Evolutionary conservation across 1,284 basidiomycete genomes (phyloP).

Genomic region (Ceratobasidium sp.): DNA sequence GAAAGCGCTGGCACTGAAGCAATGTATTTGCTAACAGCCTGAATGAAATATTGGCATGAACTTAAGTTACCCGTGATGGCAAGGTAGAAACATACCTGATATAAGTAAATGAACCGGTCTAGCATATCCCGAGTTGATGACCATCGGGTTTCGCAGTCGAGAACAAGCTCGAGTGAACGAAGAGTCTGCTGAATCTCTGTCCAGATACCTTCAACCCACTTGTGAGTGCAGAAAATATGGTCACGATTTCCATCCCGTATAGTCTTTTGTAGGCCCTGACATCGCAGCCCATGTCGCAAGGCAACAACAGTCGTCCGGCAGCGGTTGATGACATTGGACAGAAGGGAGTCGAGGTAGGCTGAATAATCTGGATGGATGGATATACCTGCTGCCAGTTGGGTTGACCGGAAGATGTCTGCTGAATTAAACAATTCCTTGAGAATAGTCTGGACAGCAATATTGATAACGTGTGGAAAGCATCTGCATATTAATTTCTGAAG

Average conservation of each 20-base stretch:
- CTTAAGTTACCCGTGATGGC: neutral
- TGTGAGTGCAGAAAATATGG: constrained; percentile 7
- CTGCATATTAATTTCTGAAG: neutral
- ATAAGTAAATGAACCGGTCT: constrained; percentile 6
- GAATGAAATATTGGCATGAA: neutral
- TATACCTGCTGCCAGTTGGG: neutral
- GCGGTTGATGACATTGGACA: neutral
- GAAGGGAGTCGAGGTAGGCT: constrained; percentile 14
- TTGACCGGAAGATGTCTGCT: neutral
- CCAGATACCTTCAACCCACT: constrained; percentile 3
- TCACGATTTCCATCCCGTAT: constrained; percentile 8
- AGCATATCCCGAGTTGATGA: constrained; percentile 6
- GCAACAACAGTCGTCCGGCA: constrained; percentile 22
- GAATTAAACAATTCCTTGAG: neutral
- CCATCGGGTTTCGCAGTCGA: constrained; percentile 21
- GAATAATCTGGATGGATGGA: constrained; percentile 3
- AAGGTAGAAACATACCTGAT: neutral
- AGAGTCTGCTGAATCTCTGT: neutral
- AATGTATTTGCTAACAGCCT: constrained; percentile 24
- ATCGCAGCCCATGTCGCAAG: constrained; percentile 7
- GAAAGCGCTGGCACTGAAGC: neutral
- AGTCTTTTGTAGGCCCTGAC: constrained; percentile 14
- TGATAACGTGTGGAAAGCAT: constrained; percentile 39
- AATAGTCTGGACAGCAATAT: constrained; percentile 30
- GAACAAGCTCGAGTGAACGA: constrained; percentile 27